A percentile compares a stretch with the other conserved stretches of the same genome.
Conservation (phyloP, 1,284 basidiomycete genomes). For the Papiliotrema fonsecae region DNA sequence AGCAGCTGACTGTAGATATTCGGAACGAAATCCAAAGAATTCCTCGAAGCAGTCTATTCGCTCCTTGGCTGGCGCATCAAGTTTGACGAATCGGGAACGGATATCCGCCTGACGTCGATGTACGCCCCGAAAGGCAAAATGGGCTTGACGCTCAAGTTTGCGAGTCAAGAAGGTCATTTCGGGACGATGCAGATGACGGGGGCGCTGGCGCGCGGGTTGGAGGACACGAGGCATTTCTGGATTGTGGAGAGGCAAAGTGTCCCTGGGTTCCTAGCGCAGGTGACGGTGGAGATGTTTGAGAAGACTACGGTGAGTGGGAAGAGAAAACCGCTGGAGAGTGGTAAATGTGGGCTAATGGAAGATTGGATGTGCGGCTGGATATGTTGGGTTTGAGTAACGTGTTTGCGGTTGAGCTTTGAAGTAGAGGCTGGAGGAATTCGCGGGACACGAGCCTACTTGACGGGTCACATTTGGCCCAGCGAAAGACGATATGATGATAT, state of each 20-base stretch:
- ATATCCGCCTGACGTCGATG: conserved; percentile 54
- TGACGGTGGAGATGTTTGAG: conserved; percentile 52
- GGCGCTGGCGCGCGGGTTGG: conserved; percentile 44
- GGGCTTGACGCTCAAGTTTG: conserved; percentile 49
- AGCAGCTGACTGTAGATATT: conserved; percentile 40
- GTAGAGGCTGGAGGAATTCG: not conserved
- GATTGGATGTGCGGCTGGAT: conserved; percentile 42
- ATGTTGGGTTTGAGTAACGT: conserved; percentile 36
- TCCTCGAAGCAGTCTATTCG: conserved; percentile 54
- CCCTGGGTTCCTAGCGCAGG: conserved; percentile 53
- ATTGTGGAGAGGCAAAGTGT: conserved; percentile 51
- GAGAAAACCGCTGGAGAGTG: not conserved
- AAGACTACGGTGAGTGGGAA: conserved; percentile 44
- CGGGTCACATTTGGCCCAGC: not conserved
- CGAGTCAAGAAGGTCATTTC: conserved; percentile 49
- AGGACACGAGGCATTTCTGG: conserved; percentile 52
- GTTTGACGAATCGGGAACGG: conserved; percentile 54
- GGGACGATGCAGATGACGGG: conserved; percentile 52
- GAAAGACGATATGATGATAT: not conserved
- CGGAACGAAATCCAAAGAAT: conserved; percentile 52
- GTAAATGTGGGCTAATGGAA: conserved; percentile 9
- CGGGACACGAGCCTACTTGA: not conserved
- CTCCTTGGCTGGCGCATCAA: conserved; percentile 56
- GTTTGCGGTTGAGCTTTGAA: not conserved
- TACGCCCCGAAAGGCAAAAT: conserved; percentile 53